Conservation (phyloP, 257 asterid genomes). For the Solanum ossicruentum region DNA sequence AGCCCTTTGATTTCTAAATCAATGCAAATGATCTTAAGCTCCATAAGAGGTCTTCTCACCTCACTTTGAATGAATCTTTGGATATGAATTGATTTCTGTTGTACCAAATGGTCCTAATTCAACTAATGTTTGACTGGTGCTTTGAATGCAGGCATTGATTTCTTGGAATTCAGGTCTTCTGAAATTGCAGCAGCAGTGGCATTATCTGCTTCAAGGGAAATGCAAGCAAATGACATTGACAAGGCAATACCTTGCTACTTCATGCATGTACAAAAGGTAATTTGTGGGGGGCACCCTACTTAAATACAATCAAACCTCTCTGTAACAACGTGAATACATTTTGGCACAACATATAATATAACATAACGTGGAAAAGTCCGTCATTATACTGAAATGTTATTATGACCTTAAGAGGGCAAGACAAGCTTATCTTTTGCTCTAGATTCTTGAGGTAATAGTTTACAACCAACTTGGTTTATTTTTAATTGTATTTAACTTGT, state of each 20-base stretch:
- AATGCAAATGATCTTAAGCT: constrained; percentile 34
- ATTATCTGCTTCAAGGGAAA: constrained; percentile 29
- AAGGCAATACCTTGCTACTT: constrained; percentile 31
- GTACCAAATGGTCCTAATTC: neutral
- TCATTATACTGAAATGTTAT: neutral
- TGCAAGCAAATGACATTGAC: constrained; percentile 26
- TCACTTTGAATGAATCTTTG: neutral
- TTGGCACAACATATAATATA: neutral
- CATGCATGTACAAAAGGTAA: constrained; percentile 42
- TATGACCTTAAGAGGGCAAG: neutral
- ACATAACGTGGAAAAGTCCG: neutral
- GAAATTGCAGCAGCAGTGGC: constrained; percentile 79
- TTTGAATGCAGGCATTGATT: constrained; percentile 60
- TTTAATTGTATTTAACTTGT: neutral
- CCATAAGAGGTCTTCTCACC: constrained; percentile 36
- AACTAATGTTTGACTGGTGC: constrained; percentile 3
- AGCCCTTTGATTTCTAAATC: constrained; percentile 30
- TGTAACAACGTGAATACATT: neutral
- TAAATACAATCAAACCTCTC: neutral
- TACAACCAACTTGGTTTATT: neutral
- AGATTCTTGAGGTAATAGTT: neutral
- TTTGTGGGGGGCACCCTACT: constrained; percentile 8
- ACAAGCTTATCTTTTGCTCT: neutral
- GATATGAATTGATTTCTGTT: neutral
- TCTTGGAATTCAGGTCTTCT: constrained; percentile 79